Conservation (phyloP, 192 early-diverging fungal species). For the Rhizoclosmatium globosum region DNA sequence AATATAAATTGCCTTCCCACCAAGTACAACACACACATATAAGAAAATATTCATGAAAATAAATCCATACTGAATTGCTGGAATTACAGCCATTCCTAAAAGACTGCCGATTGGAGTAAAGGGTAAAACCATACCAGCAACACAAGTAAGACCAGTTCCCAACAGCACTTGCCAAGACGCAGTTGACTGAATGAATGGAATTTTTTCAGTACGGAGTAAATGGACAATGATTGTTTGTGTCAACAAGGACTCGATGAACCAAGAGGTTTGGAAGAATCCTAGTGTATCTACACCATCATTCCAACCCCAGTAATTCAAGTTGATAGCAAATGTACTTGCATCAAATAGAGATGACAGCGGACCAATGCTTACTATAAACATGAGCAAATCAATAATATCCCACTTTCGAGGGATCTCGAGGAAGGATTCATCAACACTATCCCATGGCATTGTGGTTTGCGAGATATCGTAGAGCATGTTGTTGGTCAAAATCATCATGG, state of each 20-base stretch:
- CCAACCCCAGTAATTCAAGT: conserved; percentile 51
- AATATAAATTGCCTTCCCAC: background rate
- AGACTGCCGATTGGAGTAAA: conserved; percentile 37
- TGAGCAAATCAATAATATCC: conserved; percentile 49
- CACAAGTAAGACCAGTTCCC: conserved; percentile 33
- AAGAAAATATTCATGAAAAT: background rate
- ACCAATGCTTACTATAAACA: conserved; percentile 60
- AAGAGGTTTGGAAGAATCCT: conserved; percentile 43
- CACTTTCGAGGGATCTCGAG: conserved; percentile 52
- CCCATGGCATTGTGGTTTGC: conserved; percentile 59
- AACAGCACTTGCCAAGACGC: conserved; percentile 41
- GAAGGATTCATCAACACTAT: conserved; percentile 58
- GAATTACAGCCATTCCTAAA: conserved; percentile 33
- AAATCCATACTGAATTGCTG: background rate
- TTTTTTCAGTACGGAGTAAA: conserved; percentile 55
- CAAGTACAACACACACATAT: background rate
- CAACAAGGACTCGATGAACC: conserved; percentile 58
- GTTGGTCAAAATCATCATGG: conserved; percentile 55
- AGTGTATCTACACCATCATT: conserved; percentile 38
- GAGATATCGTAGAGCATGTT: conserved; percentile 64
- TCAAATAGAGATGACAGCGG: conserved; percentile 60
- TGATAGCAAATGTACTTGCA: conserved; percentile 52
- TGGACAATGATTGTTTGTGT: conserved; percentile 59
- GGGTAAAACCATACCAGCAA: conserved; percentile 41
- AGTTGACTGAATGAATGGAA: conserved; percentile 55